phyloP scores from a whole-genome alignment of 2,329 filamentous ascomycete species.

The Dryadomyces quercus-mongolicae region DNA sequence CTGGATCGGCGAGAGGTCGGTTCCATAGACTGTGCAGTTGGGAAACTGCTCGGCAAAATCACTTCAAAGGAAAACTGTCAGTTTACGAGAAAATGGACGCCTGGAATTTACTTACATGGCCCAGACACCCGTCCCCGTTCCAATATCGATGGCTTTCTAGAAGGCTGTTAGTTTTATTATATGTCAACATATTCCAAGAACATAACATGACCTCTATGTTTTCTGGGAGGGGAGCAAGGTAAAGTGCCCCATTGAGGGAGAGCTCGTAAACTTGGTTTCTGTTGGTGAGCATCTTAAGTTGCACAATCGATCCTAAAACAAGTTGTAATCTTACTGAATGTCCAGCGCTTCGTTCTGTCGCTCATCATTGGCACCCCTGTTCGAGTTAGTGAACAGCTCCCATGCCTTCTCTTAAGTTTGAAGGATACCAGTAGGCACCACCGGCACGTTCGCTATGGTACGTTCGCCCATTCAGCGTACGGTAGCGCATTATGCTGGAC shows the following conservation, averaged over 20 bases:
- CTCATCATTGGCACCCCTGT: background rate
- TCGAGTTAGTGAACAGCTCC: too few relatives aligned
- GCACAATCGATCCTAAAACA: background rate
- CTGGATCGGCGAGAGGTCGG: constrained; percentile 46
- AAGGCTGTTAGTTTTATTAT: background rate
- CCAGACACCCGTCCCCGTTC: constrained; percentile 40
- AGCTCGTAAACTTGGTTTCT: background rate
- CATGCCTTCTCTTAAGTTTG: too few relatives aligned
- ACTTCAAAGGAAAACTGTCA: background rate
- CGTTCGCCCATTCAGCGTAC: background rate
- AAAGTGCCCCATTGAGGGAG: background rate
- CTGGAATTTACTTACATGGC: constrained; percentile 18
- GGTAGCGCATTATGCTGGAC: background rate
- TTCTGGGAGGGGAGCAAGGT: background rate
- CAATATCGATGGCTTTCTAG: constrained; percentile 22
- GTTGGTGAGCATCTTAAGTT: background rate
- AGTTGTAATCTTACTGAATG: background rate
- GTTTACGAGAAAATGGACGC: too few relatives aligned
- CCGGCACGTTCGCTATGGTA: background rate
- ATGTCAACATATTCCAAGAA: background rate
- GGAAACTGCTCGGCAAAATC: constrained; percentile 33
- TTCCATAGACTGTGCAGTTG: constrained; percentile 32
- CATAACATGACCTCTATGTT: background rate
- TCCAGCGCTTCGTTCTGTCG: background rate
- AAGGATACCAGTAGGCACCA: background rate